Evolutionary conservation across 1,284 basidiomycete species (phyloP).

Genomic region (Gastroboletus turbinatus): DNA sequence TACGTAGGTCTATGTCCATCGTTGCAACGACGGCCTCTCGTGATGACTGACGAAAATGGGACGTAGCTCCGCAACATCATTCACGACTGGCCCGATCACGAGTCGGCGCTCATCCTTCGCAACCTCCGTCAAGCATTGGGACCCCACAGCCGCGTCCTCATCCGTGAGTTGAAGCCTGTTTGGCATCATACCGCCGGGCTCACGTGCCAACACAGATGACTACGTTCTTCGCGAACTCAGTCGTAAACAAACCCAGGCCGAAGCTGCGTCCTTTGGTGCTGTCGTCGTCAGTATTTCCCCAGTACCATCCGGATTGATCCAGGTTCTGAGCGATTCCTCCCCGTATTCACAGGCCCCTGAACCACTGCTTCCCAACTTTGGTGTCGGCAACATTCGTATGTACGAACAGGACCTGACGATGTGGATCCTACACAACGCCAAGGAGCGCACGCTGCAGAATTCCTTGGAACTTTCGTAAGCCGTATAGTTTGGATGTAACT

Average conservation of each 20-base stretch:
- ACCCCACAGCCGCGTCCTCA: slow-evolving; percentile 30
- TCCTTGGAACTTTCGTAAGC: slow-evolving; percentile 32
- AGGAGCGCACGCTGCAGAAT: slow-evolving; percentile 35
- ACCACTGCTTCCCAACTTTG: slow-evolving; percentile 38
- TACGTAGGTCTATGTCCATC: slow-evolving; percentile 24
- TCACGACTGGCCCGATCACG: slow-evolving; percentile 32
- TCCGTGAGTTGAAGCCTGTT: slow-evolving; percentile 20
- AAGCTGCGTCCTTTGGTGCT: slow-evolving; percentile 13
- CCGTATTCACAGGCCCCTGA: slow-evolving; percentile 31
- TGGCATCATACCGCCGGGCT: not conserved
- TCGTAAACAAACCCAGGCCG: slow-evolving; percentile 16
- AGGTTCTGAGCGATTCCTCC: not conserved
- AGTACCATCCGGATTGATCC: not conserved
- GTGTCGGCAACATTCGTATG: slow-evolving; percentile 30
- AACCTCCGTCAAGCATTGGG: slow-evolving; percentile 30
- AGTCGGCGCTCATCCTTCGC: slow-evolving; percentile 25
- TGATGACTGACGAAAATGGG: not conserved
- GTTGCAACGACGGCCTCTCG: not conserved
- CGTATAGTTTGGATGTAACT: not conserved
- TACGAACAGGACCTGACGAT: slow-evolving; percentile 36
- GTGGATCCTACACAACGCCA: slow-evolving; percentile 31
- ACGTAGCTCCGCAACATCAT: slow-evolving; percentile 31
- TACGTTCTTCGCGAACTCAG: slow-evolving; percentile 21
- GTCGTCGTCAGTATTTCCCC: slow-evolving; percentile 13
- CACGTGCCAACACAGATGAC: slow-evolving; percentile 19